Percentiles rank a stretch among this genome's conserved stretches.
Conservation (phyloP, 2,329 filamentous ascomycete species). For the Botrytis tulipae region DNA sequence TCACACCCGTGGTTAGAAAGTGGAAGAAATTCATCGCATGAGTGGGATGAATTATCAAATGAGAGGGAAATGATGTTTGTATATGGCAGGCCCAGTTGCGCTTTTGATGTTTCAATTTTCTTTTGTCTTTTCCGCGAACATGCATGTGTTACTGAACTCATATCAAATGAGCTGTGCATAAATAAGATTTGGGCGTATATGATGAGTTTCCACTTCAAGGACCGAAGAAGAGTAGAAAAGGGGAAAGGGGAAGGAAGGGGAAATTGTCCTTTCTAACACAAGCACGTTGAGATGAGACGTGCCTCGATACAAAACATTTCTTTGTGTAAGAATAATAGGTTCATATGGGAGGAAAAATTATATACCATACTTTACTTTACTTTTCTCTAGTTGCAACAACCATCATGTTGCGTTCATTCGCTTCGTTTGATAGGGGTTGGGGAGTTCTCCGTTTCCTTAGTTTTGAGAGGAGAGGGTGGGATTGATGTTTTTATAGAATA, state of each 20-base stretch:
- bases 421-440: conserved; percentile 7
- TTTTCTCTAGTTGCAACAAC: conserved; percentile 2
- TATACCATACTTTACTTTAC: conserved; percentile 8
- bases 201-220: neutral
- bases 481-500: conserved; percentile 11
- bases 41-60: neutral
- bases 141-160: neutral
- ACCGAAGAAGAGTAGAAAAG: neutral
- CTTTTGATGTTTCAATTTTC: conserved; percentile 2
- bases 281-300: conserved; percentile 3
- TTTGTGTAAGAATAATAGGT: conserved; percentile 10
- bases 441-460: neutral
- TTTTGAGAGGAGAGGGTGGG: neutral
- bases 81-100: conserved; percentile 14
- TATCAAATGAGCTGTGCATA: conserved; percentile 3
- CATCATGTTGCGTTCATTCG: conserved; percentile 12
- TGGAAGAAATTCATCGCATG: conserved; percentile 29
- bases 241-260: neutral
- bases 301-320: conserved; percentile 10
- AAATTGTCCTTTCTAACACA: neutral
- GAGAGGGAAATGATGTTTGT: conserved; percentile 13
- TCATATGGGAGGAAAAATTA: conserved; percentile 8
- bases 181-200: conserved; percentile 17
- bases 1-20: conserved; percentile 19
- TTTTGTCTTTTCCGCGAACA: conserved; percentile 12